Conservation (phyloP, 225 moss, liverwort and hornwort genomes). For the Takakia lepidozioides region DNA sequence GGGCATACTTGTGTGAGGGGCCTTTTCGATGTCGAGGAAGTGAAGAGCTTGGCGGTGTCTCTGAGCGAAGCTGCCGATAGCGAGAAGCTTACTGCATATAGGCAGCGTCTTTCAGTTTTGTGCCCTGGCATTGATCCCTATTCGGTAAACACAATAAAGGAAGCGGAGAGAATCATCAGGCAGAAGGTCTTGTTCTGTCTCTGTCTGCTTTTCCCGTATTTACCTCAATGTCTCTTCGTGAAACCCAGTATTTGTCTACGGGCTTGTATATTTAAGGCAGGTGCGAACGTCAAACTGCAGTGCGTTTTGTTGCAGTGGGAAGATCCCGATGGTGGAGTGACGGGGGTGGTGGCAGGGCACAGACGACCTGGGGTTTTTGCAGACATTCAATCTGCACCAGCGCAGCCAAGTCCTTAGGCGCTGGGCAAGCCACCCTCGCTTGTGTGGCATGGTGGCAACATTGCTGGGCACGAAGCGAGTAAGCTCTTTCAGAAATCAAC, state of each 20-base stretch:
- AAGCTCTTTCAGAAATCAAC: neutral
- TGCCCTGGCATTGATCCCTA: slow-evolving; percentile 55
- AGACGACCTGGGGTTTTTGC: slow-evolving; percentile 55
- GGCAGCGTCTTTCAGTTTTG: slow-evolving; percentile 50
- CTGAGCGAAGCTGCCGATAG: slow-evolving; percentile 20
- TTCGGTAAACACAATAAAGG: slow-evolving; percentile 31
- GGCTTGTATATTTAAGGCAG: too few species aligned
- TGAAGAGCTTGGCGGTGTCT: slow-evolving; percentile 16
- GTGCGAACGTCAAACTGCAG: too few species aligned
- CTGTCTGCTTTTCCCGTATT: neutral
- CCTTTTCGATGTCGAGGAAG: slow-evolving; percentile 25
- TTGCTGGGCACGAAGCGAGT: slow-evolving; percentile 37
- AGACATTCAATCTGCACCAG: slow-evolving; percentile 49
- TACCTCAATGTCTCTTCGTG: too few species aligned
- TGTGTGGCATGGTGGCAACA: slow-evolving; percentile 41
- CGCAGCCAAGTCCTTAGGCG: slow-evolving; percentile 27
- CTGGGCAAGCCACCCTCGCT: slow-evolving; percentile 41
- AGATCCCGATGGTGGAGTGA: too few species aligned
- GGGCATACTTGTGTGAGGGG: slow-evolving; percentile 35
- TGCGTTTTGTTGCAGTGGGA: too few species aligned
- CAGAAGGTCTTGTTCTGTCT: slow-evolving; percentile 17
- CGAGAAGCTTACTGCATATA: slow-evolving; percentile 40
- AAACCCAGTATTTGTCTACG: too few species aligned
- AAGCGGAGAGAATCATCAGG: slow-evolving; percentile 34
- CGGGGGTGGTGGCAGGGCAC: slow-evolving; percentile 58